Evolutionary conservation across 2,329 filamentous ascomycete species (phyloP).

Genomic region (Fusarium sororula): DNA sequence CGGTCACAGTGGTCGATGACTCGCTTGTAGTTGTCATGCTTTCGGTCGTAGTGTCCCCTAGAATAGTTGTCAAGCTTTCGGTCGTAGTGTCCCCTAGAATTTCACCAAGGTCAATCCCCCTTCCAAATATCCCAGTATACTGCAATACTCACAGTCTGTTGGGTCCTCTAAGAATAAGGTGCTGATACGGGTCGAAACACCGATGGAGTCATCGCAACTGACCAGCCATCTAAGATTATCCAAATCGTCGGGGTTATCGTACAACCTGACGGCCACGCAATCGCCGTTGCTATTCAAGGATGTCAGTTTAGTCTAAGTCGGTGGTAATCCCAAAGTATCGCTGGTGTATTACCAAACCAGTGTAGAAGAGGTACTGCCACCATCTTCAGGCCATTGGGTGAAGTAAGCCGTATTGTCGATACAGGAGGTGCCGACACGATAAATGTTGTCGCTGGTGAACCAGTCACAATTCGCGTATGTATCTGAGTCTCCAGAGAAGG

Average conservation of each 20-base stretch:
- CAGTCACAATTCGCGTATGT: not conserved
- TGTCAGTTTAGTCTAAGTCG: not conserved
- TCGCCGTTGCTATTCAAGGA: not conserved
- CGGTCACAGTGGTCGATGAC: not conserved
- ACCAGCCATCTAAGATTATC: not conserved
- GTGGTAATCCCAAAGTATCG: rapidly evolving
- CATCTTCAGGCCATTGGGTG: no score
- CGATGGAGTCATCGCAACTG: not conserved
- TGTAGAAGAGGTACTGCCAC: no score
- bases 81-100: not conserved
- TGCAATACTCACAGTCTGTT: rapidly evolving
- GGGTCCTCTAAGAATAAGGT: not conserved
- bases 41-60: not conserved
- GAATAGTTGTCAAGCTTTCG: not conserved
- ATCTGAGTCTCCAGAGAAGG: not conserved
- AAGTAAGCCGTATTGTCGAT: not conserved
- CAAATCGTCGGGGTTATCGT: rapidly evolving
- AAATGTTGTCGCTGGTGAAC: not conserved
- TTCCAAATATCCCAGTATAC: rapidly evolving
- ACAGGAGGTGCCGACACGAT: not conserved
- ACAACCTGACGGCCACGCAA: not conserved
- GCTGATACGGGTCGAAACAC: not conserved
- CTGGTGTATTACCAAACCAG: no score
- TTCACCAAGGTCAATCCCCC: rapidly evolving
- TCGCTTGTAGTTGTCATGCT: not conserved